phyloP scores from a whole-genome alignment of 805 yeast genomes.

The Candida krabiensis region DNA sequence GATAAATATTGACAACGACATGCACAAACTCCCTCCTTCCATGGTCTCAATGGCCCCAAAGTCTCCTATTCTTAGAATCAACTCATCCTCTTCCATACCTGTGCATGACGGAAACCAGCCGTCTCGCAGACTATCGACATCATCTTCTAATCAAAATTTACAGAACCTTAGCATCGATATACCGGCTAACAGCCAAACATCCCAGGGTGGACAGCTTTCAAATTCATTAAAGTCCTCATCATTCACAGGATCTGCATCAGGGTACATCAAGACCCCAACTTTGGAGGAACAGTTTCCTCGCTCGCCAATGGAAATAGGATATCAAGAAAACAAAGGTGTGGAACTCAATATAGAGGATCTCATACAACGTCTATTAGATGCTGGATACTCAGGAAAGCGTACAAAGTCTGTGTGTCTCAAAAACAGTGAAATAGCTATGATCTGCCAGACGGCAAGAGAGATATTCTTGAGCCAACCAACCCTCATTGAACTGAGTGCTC shows the following conservation, averaged over 20 bases:
- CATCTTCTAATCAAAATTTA: constrained; percentile 10
- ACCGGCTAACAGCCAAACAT: constrained; percentile 9
- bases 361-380: constrained; percentile 88
- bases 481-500: constrained; percentile 79
- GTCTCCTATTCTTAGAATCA: constrained; percentile 33
- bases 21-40: constrained; percentile 32
- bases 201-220: constrained; percentile 4
- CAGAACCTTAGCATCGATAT: constrained; percentile 14
- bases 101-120: constrained; percentile 5
- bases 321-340: constrained; percentile 6
- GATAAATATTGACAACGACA: constrained; percentile 12
- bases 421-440: constrained; percentile 81
- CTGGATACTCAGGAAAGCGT: constrained; percentile 93
- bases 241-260: constrained; percentile 6
- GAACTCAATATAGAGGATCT: constrained; percentile 65
- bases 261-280: constrained; percentile 6
- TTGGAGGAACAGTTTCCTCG: constrained; percentile 15
- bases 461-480: constrained; percentile 90
- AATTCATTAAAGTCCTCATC: constrained; percentile 10
- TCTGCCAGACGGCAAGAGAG: constrained; percentile 87
- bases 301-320: constrained; percentile 17
- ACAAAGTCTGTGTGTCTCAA: constrained; percentile 87
- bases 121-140: constrained; percentile 7
- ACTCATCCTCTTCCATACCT: constrained; percentile 30
- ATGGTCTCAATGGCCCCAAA: constrained; percentile 34